These are phyloP conservation scores for sweet orange (Citrus sinensis) DNA, from an alignment of 345 rosid species.

Conservation along the genomic window DVS_A1.0 CM039163.1:46239001-46239500, in stretches of 20 bases:
- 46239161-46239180: conserved; percentile 16
- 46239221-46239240: conserved; percentile 19
- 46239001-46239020: conserved; percentile 17
- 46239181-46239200: conserved; percentile 7
- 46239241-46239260: conserved; percentile 24
- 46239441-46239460: no score
- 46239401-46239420: conserved; percentile 10
- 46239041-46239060: conserved; percentile 35
- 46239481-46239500: no score
- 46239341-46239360: conserved; percentile 10
- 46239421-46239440: not conserved
- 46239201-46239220: conserved; percentile 17
- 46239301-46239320: not conserved
- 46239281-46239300: conserved; percentile 8
- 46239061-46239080: conserved; percentile 14
- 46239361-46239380: conserved; percentile 29
- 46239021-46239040: conserved; percentile 31
- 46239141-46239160: conserved; percentile 15
- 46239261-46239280: conserved; percentile 16
- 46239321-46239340: conserved; percentile 24
- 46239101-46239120: not conserved
- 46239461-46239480: no score
- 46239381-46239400: conserved; percentile 25
- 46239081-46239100: conserved; percentile 13
- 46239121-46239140: conserved; percentile 30